Evolutionary conservation across 1,284 basidiomycete species (phyloP).

Genomic region (Coriolopsis trogii): DNA sequence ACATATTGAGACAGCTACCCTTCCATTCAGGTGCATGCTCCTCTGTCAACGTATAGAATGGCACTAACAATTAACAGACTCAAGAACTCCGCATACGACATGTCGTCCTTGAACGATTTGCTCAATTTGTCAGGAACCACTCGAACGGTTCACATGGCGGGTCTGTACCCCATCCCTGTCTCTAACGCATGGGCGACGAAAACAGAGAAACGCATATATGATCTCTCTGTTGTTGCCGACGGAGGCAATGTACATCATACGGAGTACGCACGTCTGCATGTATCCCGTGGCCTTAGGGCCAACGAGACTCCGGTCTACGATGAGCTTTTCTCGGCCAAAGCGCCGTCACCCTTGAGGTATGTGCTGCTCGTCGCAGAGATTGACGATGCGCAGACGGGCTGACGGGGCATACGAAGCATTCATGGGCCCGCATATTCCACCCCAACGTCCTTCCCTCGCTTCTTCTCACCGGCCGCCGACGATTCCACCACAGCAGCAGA

Average conservation of each 20-base stretch:
- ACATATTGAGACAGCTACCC: conserved; percentile 67
- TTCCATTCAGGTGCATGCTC: conserved; percentile 57
- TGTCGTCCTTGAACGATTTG: conserved; percentile 49
- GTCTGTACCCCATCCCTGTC: conserved; percentile 48
- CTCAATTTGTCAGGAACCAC: conserved; percentile 58
- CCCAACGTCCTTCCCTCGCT: conserved; percentile 33
- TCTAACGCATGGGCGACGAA: conserved; percentile 27
- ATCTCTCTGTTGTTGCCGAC: conserved; percentile 45
- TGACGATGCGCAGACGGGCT: background rate
- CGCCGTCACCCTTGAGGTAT: conserved; percentile 25
- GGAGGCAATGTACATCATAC: background rate
- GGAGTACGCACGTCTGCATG: conserved; percentile 45
- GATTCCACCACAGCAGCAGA: background rate
- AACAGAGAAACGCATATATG: conserved; percentile 39
- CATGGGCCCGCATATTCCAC: conserved; percentile 32
- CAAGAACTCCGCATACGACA: conserved; percentile 41
- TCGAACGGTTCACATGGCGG: conserved; percentile 61
- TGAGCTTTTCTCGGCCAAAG: conserved; percentile 32
- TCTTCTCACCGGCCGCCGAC: conserved; percentile 25
- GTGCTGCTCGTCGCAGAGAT: background rate
- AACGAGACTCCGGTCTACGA: conserved; percentile 41
- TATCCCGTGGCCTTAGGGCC: conserved; percentile 57
- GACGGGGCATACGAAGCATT: conserved; percentile 23
- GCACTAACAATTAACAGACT: conserved; percentile 35
- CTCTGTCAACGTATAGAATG: background rate